Percentiles rank a stretch among this genome's conserved stretches.
These are phyloP conservation scores for Achaetomium macrosporum DNA, from an alignment of 2,329 filamentous ascomycete species.

Conservation along the genomic window DNA sequence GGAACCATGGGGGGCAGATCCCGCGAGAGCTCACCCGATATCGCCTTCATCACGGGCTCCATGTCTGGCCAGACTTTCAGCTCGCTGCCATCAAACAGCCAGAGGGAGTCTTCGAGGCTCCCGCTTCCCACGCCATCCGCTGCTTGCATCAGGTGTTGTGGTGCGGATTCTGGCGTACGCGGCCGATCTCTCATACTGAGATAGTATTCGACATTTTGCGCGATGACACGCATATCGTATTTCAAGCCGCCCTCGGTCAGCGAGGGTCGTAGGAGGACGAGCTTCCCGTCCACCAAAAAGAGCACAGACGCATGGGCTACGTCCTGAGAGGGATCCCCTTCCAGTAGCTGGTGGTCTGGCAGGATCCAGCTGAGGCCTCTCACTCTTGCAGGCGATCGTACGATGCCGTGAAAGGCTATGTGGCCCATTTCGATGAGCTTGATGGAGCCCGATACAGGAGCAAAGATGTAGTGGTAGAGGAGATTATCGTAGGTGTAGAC, in stretches of 20 bases:
- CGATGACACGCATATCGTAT: conserved; percentile 96
- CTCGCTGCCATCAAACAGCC: conserved; percentile 86
- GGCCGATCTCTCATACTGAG: conserved; percentile 84
- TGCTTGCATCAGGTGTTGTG: conserved; percentile 18
- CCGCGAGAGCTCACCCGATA: conserved; percentile 56
- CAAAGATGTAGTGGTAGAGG: conserved; percentile 90
- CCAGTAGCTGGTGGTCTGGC: conserved; percentile 79
- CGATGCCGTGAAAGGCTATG: conserved; percentile 94
- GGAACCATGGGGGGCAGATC: conserved; percentile 70
- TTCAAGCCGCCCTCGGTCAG: conserved; percentile 80
- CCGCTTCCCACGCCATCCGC: conserved; percentile 29
- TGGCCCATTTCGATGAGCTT: conserved; percentile 90
- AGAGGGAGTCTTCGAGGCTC: conserved; percentile 77
- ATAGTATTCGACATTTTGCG: conserved; percentile 94
- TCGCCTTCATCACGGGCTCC: conserved; percentile 71
- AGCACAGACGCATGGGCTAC: conserved; percentile 89
- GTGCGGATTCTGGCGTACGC: conserved; percentile 30
- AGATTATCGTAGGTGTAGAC: conserved; percentile 98
- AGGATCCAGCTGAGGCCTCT: conserved; percentile 93
- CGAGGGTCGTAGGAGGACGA: conserved; percentile 85
- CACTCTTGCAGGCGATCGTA: conserved; percentile 85
- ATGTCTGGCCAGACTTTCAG: conserved; percentile 87
- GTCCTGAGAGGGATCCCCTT: conserved; percentile 93
- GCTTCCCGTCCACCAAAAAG: conserved; percentile 94
- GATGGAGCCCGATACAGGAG: conserved; percentile 60